phyloP scores from a whole-genome alignment of 1,284 basidiomycete genomes.

The Mycena sp. region DNA sequence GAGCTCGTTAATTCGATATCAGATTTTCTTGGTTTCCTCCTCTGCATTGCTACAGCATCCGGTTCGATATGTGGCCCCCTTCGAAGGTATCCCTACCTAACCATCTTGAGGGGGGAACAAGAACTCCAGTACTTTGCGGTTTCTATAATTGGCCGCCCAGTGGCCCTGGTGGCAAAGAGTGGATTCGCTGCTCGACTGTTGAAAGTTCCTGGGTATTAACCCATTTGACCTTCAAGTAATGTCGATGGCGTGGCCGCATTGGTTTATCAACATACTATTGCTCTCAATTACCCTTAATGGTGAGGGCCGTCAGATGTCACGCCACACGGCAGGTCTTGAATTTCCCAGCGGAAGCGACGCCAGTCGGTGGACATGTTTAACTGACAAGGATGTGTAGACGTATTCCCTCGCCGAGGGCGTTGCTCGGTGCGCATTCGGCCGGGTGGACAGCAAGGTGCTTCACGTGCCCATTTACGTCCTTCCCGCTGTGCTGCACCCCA shows the following conservation, averaged over 20 bases:
- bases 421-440: conserved; percentile 11
- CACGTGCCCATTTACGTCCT: conserved; percentile 22
- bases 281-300: neutral
- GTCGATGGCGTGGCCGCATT: neutral
- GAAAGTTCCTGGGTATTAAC: neutral
- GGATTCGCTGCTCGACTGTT: neutral
- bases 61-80: neutral
- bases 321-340: no score
- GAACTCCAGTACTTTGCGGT: neutral
- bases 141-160: neutral
- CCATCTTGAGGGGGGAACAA: neutral
- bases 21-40: neutral
- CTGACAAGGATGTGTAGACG: conserved; percentile 3
- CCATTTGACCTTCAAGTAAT: neutral
- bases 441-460: neutral
- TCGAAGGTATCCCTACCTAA: neutral
- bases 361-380: conserved; percentile 13
- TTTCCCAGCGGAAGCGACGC: neutral
- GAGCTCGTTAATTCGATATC: neutral
- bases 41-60: conserved; percentile 5
- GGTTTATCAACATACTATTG: no score
- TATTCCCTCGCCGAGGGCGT: neutral
- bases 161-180: neutral
- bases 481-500: conserved; percentile 8
- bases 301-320: neutral